Base-by-base conservation (phyloP, 441 rosid species). In the Croton laevigatus region DNA sequence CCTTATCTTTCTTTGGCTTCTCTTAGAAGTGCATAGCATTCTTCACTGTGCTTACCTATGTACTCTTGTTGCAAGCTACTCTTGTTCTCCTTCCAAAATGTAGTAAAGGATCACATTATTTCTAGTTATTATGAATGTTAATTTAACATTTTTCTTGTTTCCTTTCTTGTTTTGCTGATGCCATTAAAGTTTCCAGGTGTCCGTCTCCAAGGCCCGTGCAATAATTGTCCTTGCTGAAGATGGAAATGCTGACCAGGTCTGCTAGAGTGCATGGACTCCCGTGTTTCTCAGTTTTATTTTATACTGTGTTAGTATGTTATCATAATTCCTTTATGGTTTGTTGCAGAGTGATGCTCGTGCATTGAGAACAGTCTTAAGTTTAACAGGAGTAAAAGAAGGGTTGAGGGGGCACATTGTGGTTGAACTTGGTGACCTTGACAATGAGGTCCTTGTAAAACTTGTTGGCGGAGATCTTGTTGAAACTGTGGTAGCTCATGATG, bases 161-260 rank as follows among this genome's bases (percentile, higher is more conserved):
- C 8, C 27, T 14, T 68, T 64, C 59, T 58, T 51, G 20, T 66
- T 62, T 69, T 62, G 55, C 72, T 76, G 58, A 82, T 37, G 36
- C 20, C n/a, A n/a, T 65, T 60, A 65, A 75, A 54, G 13, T 76
- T 55, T 74, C 66, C 66, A 89, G 94, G 89, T 89, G 40, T 89
- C 94, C 59, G 94, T 89, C 76, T 89, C 91, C 68, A 89, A 87
- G 79, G 90, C 90, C 64, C 86, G 89, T 75, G 89, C 91, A 58
- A 81, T 89, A 76, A 51, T 89, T 71, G 90, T 89, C 75, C 90
- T 89, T 74, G 94, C 94, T 60, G 89, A 81, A 48, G 94, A 87
- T 70, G 94, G 91, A 78, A 89, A 89, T 80, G 94, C 94, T 74
- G 91, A 89, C 73, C 94, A 89, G 94, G 94, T 89, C 72, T 76